Evolutionary conservation across 1,284 basidiomycete genomes (phyloP), one percentile per base, ranked within the genome.

Genomic region (Cutaneotrichosporon cyanovorans): DNA sequence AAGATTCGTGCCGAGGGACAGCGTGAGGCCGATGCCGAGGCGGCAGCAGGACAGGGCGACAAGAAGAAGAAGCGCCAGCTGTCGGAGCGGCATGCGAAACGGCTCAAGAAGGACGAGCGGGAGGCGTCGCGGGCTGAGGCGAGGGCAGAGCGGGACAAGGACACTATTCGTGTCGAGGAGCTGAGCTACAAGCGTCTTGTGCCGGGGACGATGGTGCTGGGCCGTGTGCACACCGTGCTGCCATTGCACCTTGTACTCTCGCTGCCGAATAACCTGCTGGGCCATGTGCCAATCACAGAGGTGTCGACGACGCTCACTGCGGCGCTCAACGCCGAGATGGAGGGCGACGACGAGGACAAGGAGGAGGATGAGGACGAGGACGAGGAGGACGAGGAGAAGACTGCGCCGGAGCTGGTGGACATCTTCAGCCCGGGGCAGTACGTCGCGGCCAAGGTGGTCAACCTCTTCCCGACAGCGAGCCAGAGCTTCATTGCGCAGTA

Each of bases 261-360:
- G 7, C 77, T 99, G 19, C 93, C 95, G 19, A 88, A 92, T 66
- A 93, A 98, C 74, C 80, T 99, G 35, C 80, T 91, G 55, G 95
- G 82, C 4, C 92, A 98, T 71, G 78, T 98, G 21, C 93, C 95
- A 10, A 91, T 98, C 59, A 97, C 92, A 28, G 83, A 92, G 69
- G 80, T 98, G 51, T 90, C 91, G n/a, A 73, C 79, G 14, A 82
- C 86, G 57, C 79, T 93, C 52, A 97, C 92, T 3, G 61, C 75
- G 20, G 75, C 79, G 15, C 76, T 80, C 2, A 69, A 72, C 31
- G 52, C 56, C 36, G 65, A 63, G 19, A 68, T 69, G 53, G 62
- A 69, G 48, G 60, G 57, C 20, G 54, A 60, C 22, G 64, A 65
- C 25, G 59, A 66, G 18, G 55, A 61, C 23, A 64, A 65, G 22